Conservation (phyloP, 2,329 filamentous ascomycete genomes). For the Colletotrichum musae region DNA sequence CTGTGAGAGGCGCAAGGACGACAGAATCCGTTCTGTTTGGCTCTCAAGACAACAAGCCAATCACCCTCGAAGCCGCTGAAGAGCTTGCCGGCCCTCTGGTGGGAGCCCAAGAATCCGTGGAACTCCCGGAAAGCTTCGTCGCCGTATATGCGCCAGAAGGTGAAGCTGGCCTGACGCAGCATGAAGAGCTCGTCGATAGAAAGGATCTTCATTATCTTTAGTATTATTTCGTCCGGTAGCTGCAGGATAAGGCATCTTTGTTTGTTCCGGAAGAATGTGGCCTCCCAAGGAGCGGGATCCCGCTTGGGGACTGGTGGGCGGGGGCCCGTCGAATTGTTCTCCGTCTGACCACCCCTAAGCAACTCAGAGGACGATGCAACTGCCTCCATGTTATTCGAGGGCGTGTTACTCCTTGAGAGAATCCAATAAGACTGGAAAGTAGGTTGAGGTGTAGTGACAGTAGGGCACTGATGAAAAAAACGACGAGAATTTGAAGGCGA, state of each 20-base stretch:
- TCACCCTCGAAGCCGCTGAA: not conserved
- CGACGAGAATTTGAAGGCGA: too few species aligned
- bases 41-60: not conserved
- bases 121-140: not conserved
- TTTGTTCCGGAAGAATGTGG: not conserved
- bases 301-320: too few species aligned
- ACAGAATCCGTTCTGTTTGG: slow-evolving; percentile 3
- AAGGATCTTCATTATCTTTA: not conserved
- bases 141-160: slow-evolving; percentile 5
- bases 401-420: too few species aligned
- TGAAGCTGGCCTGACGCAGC: not conserved
- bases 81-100: too few species aligned
- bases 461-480: too few species aligned
- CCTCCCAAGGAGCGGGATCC: not conserved
- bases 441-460: too few species aligned
- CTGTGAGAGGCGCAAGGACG: not conserved
- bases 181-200: not conserved
- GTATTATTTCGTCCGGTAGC: slow-evolving; percentile 3
- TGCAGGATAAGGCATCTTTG: not conserved
- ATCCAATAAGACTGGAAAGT: too few species aligned
- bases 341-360: too few species aligned
- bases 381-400: too few species aligned
- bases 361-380: too few species aligned
- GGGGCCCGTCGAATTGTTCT: too few species aligned
- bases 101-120: not conserved